Base-by-base conservation (phyloP, 2,329 filamentous ascomycete genomes). In the Macrophomina tecta region DNA sequence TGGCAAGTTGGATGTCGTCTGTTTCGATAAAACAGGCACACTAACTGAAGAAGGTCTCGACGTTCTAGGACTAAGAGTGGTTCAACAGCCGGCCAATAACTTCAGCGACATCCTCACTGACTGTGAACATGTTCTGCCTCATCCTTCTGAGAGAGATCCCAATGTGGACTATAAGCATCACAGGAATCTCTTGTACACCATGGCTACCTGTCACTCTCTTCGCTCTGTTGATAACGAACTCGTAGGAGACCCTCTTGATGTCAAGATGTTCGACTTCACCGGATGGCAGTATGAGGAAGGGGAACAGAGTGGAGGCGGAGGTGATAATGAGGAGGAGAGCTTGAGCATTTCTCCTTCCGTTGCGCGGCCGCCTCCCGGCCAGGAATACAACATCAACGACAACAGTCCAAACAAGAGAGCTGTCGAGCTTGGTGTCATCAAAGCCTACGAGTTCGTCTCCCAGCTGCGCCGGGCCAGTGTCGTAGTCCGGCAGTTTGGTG, bases 211-310 rank as follows among this genome's bases (percentile, higher is more conserved):
- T 67, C 95, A 99, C 77, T 97, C 94, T 0, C 84, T 99, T 8
- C 88, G 94, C 55, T 87, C 90, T 11, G 90, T 99, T 16, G 94
- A 98, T 69, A 90, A 88, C 56, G 93, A 97, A 75, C 86, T 98
- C 48, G 86, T 99, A 40, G 95, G 95, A 1, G 95, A 99, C 74
- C 95, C 96, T 4, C 83, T 99, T 1, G 95, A 99, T 77, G 84
- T 97, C 67, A 98, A 98, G 77, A 99, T 99, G 95, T 99, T 99
- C 76, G 90, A 97, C 70, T 99, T 97, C 72, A 98, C 95, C 0
- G 86, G 87, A 5, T 99, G 95, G 95, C 87, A 88, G 3, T 99
- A 92, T 72, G 91, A 97, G 76, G 95, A 99, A 81, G 93, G 93
- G 2, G 89, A 89, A 53, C 89, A 94, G 71, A 85, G 85, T 63